Percentiles rank a stretch among this genome's conserved stretches.
Conservation (phyloP, 208 protist genomes). For the Wallacemonas sp. region DNA sequence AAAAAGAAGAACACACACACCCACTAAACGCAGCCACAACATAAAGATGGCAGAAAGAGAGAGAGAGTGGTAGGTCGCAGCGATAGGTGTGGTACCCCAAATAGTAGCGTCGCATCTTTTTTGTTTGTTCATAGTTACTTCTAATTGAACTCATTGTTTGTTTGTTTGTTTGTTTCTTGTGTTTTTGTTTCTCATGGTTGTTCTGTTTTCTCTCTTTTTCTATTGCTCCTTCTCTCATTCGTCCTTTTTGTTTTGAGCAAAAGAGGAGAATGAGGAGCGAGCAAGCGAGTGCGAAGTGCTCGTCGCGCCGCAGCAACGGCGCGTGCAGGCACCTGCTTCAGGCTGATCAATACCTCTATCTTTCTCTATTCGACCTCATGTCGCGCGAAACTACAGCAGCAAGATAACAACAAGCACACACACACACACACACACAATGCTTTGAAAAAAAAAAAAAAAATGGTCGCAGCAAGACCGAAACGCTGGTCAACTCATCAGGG, state of each 20-base stretch:
- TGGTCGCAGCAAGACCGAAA: neutral
- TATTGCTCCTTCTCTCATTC: slow-evolving; percentile 9
- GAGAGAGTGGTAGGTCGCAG: no score
- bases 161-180: neutral
- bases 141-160: neutral
- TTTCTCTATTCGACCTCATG: neutral
- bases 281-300: no score
- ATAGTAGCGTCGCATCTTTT: no score
- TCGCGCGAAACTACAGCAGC: no score
- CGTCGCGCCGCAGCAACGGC: no score
- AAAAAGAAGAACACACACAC: no score
- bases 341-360: neutral
- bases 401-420: no score
- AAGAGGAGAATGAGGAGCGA: no score
- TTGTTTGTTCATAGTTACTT: no score
- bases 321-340: slow-evolving; percentile 1
- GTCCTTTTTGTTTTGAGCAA: slow-evolving; percentile 17
- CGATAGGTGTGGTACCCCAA: no score
- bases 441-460: neutral
- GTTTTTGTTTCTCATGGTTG: neutral
- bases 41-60: no score
- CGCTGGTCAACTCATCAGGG: neutral
- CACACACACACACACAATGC: neutral
- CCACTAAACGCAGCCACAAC: no score
- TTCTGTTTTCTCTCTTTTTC: slow-evolving; percentile 6